Conservation (phyloP, 225 moss, liverwort and hornwort genomes). For the Antitrichia curtipendula region DNA sequence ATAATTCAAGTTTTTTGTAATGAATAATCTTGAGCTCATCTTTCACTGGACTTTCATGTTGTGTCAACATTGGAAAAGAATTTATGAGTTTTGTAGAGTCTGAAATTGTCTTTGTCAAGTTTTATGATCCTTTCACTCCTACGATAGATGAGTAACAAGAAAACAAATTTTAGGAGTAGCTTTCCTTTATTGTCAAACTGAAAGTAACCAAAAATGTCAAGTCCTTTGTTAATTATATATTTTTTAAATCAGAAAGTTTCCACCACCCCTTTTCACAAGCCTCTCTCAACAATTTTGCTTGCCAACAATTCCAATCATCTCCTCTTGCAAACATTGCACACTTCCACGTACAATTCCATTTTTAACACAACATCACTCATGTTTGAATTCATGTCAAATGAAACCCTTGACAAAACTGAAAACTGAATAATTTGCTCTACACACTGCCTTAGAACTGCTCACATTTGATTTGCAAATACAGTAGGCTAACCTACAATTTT, state of each 20-base stretch:
- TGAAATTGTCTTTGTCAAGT: accelerated
- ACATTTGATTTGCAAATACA: background rate
- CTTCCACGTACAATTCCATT: background rate
- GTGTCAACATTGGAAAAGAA: accelerated
- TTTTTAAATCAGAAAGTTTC: background rate
- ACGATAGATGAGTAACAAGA: background rate
- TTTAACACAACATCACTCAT: background rate
- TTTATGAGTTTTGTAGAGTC: background rate
- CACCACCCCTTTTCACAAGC: too few relatives aligned
- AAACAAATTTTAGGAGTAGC: background rate
- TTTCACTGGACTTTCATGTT: accelerated
- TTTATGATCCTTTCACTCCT: background rate
- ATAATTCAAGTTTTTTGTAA: background rate
- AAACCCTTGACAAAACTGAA: background rate
- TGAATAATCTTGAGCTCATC: background rate
- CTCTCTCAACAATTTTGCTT: background rate
- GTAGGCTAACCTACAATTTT: background rate
- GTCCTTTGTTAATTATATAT: background rate
- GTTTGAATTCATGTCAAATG: background rate
- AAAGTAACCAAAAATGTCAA: background rate
- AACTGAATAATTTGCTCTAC: background rate
- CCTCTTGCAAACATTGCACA: background rate
- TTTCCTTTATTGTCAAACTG: background rate
- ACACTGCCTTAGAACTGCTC: background rate
- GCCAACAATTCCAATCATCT: background rate